Evolutionary conservation across 768 basidiomycete genomes (phyloP).

Genomic region (Arthromyces matolae): DNA sequence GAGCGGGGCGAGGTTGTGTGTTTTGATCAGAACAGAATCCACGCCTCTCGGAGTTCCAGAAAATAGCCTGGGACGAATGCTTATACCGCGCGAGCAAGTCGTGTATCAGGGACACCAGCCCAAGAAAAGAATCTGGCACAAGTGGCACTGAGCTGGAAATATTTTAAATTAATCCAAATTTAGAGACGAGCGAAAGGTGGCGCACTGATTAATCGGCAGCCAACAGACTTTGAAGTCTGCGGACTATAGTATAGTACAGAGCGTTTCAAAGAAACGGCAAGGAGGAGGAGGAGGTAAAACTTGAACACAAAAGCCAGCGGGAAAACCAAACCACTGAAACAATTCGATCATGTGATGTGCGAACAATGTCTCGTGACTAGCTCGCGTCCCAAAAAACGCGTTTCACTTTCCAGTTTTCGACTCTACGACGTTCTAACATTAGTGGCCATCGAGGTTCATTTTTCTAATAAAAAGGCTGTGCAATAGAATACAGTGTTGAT

Average conservation of each 20-base stretch:
- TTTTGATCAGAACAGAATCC: no score
- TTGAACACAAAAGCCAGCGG: background rate
- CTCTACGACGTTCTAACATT: background rate
- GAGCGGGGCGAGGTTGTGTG: no score
- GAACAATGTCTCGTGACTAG: conserved; percentile 3
- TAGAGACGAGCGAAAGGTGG: background rate
- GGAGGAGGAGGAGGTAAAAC: conserved; percentile 3
- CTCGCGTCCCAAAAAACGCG: background rate
- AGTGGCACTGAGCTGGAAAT: no score
- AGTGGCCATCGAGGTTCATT: conserved; percentile 2
- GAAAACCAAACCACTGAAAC: conserved; percentile 3
- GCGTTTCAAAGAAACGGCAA: background rate
- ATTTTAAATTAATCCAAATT: background rate
- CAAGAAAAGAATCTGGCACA: no score
- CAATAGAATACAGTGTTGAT: background rate
- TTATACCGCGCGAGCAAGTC: background rate
- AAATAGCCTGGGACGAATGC: background rate
- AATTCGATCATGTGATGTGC: conserved; percentile 10
- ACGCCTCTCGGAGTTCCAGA: background rate
- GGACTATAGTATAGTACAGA: background rate
- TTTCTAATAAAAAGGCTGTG: background rate
- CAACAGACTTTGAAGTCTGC: background rate
- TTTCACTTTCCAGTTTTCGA: background rate
- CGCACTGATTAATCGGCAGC: conserved; percentile 6
- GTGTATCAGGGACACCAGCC: background rate